Percentiles rank a stretch among this genome's conserved stretches.
Evolutionary conservation across 352 stramenopile genomes (phyloP).

Genomic region (Globisporangium mamillatum): DNA sequence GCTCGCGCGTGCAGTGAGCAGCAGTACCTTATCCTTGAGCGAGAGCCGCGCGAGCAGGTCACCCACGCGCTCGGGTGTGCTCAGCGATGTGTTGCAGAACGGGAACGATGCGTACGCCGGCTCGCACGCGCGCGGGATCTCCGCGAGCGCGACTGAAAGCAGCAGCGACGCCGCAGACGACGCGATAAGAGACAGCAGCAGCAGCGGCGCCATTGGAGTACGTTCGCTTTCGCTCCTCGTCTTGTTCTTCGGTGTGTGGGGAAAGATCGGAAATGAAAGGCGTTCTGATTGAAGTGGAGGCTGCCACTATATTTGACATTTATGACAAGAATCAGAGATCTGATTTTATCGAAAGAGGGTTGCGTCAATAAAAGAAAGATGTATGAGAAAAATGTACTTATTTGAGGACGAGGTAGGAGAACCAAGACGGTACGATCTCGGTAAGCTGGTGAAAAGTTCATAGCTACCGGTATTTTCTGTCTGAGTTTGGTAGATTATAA

Average conservation of each 20-base stretch:
- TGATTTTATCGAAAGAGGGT: no score
- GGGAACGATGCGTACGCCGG: conserved; percentile 30
- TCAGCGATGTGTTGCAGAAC: conserved; percentile 81
- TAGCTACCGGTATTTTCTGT: no score
- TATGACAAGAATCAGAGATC: neutral
- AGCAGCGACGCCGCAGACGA: neutral
- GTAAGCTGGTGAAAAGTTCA: no score
- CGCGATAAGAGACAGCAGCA: neutral
- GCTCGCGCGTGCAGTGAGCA: conserved; percentile 69
- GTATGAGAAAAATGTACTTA: no score
- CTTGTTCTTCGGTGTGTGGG: neutral
- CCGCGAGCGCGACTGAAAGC: neutral
- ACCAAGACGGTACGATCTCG: no score
- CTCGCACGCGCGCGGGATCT: conserved; percentile 61
- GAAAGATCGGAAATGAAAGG: conserved; percentile 7
- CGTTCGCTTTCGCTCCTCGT: neutral
- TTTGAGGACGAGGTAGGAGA: no score
- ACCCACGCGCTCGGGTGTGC: conserved; percentile 56
- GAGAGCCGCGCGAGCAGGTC: conserved; percentile 73
- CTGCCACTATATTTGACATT: neutral
- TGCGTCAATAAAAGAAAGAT: no score
- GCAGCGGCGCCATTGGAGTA: neutral
- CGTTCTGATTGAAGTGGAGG: neutral
- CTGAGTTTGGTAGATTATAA: no score
- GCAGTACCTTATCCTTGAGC: conserved; percentile 64